phyloP scores from a whole-genome alignment of 768 basidiomycete genomes.

The Piloderma croceum region DNA sequence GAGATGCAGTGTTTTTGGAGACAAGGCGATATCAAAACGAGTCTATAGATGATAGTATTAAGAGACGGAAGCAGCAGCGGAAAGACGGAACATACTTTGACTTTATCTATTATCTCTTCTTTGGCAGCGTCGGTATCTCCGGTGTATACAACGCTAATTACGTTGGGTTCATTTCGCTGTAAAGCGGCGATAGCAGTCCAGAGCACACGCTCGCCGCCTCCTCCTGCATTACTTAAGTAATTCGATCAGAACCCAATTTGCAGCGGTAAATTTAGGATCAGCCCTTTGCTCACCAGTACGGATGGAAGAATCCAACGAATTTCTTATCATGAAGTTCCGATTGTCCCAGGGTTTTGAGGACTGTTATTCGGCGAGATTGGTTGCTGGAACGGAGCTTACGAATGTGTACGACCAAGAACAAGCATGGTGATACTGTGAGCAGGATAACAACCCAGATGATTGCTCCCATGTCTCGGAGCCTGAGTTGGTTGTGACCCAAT shows the following conservation, averaged over 20 bases:
- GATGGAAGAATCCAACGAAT: slow-evolving; percentile 88
- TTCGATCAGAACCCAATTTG: slow-evolving; percentile 29
- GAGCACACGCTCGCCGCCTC: slow-evolving; percentile 92
- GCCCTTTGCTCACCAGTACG: slow-evolving; percentile 70
- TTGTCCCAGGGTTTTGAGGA: neutral
- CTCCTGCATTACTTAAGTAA: slow-evolving; percentile 89
- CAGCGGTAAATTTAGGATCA: neutral
- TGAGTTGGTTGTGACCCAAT: no score
- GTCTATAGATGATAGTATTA: slow-evolving; percentile 37
- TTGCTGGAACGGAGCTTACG: neutral
- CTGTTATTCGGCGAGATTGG: neutral
- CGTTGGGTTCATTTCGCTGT: slow-evolving; percentile 59
- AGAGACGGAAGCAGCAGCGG: neutral
- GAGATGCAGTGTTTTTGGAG: slow-evolving; percentile 65
- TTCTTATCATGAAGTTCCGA: slow-evolving; percentile 6
- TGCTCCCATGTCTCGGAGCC: no score
- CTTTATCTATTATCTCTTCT: slow-evolving; percentile 72
- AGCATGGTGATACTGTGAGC: no score
- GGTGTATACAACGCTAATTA: slow-evolving; percentile 79
- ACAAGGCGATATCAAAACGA: slow-evolving; percentile 74
- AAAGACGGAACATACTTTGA: slow-evolving; percentile 50
- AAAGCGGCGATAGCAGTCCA: slow-evolving; percentile 84
- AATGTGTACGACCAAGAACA: neutral
- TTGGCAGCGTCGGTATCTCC: slow-evolving; percentile 83
- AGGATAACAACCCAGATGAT: no score